phyloP scores from a whole-genome alignment of 2,329 filamentous ascomycete species.

The Colletotrichum chlorophyti region DNA sequence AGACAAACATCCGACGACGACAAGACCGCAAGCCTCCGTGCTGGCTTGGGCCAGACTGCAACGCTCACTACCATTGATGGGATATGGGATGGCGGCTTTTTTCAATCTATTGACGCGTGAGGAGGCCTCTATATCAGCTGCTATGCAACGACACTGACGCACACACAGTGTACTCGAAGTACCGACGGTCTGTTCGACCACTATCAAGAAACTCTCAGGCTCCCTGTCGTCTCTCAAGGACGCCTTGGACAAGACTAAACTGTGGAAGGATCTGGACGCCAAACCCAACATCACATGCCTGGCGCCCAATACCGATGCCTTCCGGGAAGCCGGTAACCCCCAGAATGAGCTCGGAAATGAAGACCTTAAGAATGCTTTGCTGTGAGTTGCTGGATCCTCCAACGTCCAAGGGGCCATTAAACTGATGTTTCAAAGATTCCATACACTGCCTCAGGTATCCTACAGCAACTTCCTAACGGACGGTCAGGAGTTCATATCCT shows the following conservation, averaged over 20 bases:
- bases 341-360: conserved; percentile 22
- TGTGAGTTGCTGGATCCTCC: conserved; percentile 18
- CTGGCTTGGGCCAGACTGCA: conserved; percentile 24
- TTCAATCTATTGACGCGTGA: conserved; percentile 33
- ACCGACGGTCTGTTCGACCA: conserved; percentile 26
- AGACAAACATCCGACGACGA: conserved; percentile 17
- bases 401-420: neutral
- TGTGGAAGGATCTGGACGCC: conserved; percentile 30
- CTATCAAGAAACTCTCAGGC: conserved; percentile 20
- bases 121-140: neutral
- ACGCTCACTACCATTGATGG: conserved; percentile 27
- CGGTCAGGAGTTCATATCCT: conserved; percentile 28
- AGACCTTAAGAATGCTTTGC: conserved; percentile 27
- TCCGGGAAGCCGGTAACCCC: conserved; percentile 30
- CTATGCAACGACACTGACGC: neutral
- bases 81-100: conserved; percentile 29
- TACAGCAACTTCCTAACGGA: conserved; percentile 32
- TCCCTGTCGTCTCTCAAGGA: conserved; percentile 18
- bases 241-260: conserved; percentile 20
- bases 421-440: conserved; percentile 21
- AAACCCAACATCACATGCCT: conserved; percentile 33
- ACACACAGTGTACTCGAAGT: conserved; percentile 26
- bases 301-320: conserved; percentile 30
- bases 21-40: conserved; percentile 15
- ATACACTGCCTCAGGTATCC: conserved; percentile 30